Base-by-base conservation (phyloP, 2,329 filamentous ascomycete species). In the Ceratocystis papillata region DNA sequence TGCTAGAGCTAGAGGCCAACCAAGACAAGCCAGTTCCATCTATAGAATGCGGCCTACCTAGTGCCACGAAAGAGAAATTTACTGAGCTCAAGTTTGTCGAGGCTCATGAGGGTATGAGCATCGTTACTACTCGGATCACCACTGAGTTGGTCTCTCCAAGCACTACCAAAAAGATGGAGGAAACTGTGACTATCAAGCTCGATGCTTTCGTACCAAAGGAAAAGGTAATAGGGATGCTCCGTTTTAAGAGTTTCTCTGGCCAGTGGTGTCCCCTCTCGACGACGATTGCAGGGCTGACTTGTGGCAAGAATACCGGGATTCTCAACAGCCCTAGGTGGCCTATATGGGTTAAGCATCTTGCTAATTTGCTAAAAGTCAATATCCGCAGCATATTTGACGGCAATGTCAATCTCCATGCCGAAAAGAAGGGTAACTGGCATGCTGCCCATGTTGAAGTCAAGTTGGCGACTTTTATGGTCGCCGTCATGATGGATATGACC, bases 401-500 rank as follows among this genome's bases (percentile, higher is more conserved):
- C 22, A 20, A 63, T 62, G 15, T n/a, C 64, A 5, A 12, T 10
- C 10, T 53, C 1, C 48, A 53, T 15, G 48, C 48, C 22, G 48
- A 53, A 28, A 53, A 28, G 22, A 53, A 61, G 0, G 70, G 70
- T 0, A 45, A 67, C 1, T 71, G 67, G 69, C 70, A 71, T 0
- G 74, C 73, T 0, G 72, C 74, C 0, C 77, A 79, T 25, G 74
- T 76, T 0, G 77, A 79, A 67, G 75, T 75, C 17, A 78, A 78
- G 65, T 72, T 79, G 0, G 74, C 76, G 0, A 71, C 73, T 0
- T 73, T 76, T 22, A 73, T 73, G 0, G 62, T 77, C 0, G 72
- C 72, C 6, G 63, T 28, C 53, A 63, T 48, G 45, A 37, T n/a
- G n/a, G 44, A 25, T 37, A 62, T 20, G 60, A 20, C 45, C 33